Evolutionary conservation across 805 yeast species (phyloP), one percentile per base, ranked within the genome.

Genomic region (Monosporozyma yasuniensis): DNA sequence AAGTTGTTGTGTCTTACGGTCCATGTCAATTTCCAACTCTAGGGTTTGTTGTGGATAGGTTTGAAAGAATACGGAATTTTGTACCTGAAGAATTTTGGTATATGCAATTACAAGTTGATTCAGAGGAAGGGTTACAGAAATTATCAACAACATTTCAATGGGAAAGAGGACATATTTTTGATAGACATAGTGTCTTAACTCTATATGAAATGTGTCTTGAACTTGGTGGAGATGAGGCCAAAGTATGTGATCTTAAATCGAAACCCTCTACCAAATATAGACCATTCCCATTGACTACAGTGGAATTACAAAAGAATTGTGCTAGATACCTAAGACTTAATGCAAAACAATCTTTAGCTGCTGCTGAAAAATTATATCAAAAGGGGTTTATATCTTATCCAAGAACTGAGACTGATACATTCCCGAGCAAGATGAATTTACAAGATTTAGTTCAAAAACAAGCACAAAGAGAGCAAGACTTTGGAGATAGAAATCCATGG

Each of bases 11-110:
- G 4, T 88, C 96, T 1, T 93, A 90, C 64, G 99, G 99, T 2
- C 69, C 85, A 2, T 93, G 99, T 63, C 99, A 93, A 63, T 93
- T 93, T 59, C 99, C 99, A 2, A 91, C 99, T 0, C 71, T 93
- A 47, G 98, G 99, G 3, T 93, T 93, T 67, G 90, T 93, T 0
- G 98, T 93, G 10, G 99, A 93, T 60, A 72, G 99, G 51, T 89
- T 81, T 63, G 80, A 81, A 50, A 73, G 96, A 50, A 84, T 85
- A 32, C 77, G 79, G 58, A 71, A 72, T 53, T 93, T 91, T 66
- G 69, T 74, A 5, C 77, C 87, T 0, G 98, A 93, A 63, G 75
- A 75, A 7, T 90, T 87, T 61, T 93, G 97, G 97, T 72, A 67
- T 54, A 68, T 93, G 3, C 76, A 76, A 18, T 63, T 89, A 1